These are phyloP conservation scores for Stenocarpella maydis DNA, from an alignment of 2,329 filamentous ascomycete genomes.

Conservation along the genomic window DNA sequence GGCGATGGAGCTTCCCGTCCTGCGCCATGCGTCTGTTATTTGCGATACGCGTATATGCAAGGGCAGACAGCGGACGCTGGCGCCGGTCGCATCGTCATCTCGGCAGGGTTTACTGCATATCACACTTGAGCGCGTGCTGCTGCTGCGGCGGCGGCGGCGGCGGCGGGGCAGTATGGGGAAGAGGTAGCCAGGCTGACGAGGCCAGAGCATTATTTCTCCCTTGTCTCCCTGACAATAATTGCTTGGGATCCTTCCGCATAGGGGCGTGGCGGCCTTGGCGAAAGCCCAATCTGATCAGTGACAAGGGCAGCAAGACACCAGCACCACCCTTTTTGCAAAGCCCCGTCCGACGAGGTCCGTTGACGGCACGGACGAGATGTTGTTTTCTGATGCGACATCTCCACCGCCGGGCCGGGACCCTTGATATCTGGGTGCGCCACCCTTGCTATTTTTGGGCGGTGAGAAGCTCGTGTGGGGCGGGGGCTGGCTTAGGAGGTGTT, in stretches of 20 bases:
- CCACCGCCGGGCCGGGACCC: slow-evolving; percentile 25
- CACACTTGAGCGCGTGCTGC: neutral
- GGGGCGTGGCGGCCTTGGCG: neutral
- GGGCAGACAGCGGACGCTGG: neutral
- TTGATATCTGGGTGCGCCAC: slow-evolving; percentile 10
- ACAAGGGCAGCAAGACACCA: slow-evolving; percentile 5
- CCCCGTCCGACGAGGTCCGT: slow-evolving; percentile 12
- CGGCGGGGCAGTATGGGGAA: neutral
- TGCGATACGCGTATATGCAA: neutral
- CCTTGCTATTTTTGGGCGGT: slow-evolving; percentile 24
- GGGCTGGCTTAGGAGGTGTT: slow-evolving; percentile 20
- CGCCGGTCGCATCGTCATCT: slow-evolving; percentile 10
- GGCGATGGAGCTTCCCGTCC: slow-evolving; percentile 1
- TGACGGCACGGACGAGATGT: slow-evolving; percentile 22
- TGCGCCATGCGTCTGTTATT: slow-evolving; percentile 2
- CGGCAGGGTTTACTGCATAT: slow-evolving; percentile 2
- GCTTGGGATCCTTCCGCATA: neutral
- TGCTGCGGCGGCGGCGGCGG: slow-evolving; percentile 8
- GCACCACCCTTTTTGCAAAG: neutral
- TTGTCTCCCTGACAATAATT: neutral
- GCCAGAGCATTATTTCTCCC: neutral
- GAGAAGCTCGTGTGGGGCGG: slow-evolving; percentile 20
- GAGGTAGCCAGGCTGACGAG: neutral
- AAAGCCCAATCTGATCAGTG: neutral
- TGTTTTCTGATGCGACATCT: slow-evolving; percentile 13